phyloP scores from a whole-genome alignment of 306 rosid species.

The Psophocarpus tetragonolobus region DNA sequence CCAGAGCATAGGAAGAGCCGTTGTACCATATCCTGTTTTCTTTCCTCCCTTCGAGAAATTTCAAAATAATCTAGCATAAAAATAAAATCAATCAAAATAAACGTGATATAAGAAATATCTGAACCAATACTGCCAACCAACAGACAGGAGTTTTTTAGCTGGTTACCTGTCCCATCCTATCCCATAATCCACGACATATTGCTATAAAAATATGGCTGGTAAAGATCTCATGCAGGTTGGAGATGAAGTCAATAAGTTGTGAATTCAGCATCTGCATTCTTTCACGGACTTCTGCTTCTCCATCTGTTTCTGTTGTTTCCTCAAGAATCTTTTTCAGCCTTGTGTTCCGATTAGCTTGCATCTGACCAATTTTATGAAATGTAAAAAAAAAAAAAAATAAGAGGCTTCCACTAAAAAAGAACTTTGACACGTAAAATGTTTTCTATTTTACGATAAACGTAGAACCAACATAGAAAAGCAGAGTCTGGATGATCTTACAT shows the following conservation, averaged over 20 bases:
- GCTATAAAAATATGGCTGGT: conserved; percentile 78
- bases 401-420: background rate
- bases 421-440: background rate
- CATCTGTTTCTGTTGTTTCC: conserved; percentile 90
- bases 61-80: conserved; percentile 66
- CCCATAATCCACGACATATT: conserved; percentile 88
- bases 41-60: conserved; percentile 91
- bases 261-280: conserved; percentile 83
- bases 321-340: conserved; percentile 83
- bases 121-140: background rate
- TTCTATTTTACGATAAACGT: conserved; percentile 1
- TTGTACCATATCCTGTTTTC: conserved; percentile 91
- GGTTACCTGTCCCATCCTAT: conserved; percentile 92
- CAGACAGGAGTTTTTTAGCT: background rate
- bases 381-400: background rate
- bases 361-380: conserved; percentile 44
- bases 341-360: conserved; percentile 75
- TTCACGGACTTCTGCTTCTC: conserved; percentile 91
- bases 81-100: conserved; percentile 11
- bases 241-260: conserved; percentile 75
- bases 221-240: conserved; percentile 89
- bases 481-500: conserved; percentile 55
- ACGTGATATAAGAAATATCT: conserved; percentile 26
- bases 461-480: background rate
- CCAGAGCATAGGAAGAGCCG: conserved; percentile 94